Evolutionary conservation across 139 green algal genomes (phyloP).

Genomic region (Micromonas commoda): DNA sequence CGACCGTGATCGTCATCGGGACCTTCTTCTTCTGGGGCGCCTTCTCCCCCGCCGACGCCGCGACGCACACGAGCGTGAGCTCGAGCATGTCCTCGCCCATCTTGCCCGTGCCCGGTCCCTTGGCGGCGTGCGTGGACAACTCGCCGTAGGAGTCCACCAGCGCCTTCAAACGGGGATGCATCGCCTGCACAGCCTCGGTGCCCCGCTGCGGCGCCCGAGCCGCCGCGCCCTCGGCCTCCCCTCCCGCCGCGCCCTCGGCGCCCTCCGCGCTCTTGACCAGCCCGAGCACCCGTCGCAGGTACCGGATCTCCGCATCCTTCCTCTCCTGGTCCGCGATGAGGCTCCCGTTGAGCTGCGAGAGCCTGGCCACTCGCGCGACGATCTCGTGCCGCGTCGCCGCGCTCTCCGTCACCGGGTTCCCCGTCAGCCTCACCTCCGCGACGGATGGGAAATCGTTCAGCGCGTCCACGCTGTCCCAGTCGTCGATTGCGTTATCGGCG

Average conservation of each 20-base stretch:
- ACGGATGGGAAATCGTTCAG: constrained; percentile 3
- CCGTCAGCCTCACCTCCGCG: neutral
- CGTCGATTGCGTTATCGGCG: neutral
- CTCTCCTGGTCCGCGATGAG: neutral
- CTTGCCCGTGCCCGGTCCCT: neutral
- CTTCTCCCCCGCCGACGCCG: neutral
- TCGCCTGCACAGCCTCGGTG: neutral
- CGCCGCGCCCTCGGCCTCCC: neutral
- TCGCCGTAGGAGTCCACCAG: neutral
- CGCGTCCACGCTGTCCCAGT: constrained; percentile 15
- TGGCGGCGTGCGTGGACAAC: constrained; percentile 11
- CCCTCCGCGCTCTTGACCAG: neutral
- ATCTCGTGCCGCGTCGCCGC: constrained; percentile 14
- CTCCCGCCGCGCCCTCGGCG: neutral
- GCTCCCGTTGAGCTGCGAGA: neutral
- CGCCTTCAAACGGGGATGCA: neutral
- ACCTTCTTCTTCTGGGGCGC: constrained; percentile 1
- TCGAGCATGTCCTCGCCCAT: neutral
- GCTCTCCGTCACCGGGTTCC: neutral
- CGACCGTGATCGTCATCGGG: neutral
- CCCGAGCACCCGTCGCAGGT: neutral
- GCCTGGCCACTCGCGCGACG: constrained; percentile 5
- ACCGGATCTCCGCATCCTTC: constrained; percentile 23
- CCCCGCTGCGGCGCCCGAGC: neutral
- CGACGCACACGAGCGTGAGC: neutral